Percentiles rank a stretch among this genome's conserved stretches.
phyloP scores from a whole-genome alignment of 1,284 basidiomycete genomes.

The Microbotryum lychnidis-dioicae region DNA sequence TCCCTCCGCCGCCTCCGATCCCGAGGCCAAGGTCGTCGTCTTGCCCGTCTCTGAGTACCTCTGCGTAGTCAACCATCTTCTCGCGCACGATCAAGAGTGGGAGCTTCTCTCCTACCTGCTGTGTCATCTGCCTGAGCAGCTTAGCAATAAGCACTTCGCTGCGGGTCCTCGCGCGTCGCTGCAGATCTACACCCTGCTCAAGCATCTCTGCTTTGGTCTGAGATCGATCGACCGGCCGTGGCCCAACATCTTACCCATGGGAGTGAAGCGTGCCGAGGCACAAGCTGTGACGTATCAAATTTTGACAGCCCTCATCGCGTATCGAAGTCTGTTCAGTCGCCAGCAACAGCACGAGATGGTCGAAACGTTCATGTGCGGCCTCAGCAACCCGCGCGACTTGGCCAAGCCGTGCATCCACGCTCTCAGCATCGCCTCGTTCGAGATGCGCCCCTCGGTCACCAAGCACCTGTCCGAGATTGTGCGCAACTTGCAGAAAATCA shows the following conservation, averaged over 20 bases:
- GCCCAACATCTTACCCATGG: slow-evolving; percentile 43
- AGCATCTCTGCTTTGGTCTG: slow-evolving; percentile 62
- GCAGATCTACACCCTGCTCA: slow-evolving; percentile 59
- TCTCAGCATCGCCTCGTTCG: slow-evolving; percentile 79
- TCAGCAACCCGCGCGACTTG: slow-evolving; percentile 66
- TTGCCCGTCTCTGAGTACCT: slow-evolving; percentile 77
- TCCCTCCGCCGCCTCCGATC: slow-evolving; percentile 39
- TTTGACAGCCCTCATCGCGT: slow-evolving; percentile 80
- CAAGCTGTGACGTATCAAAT: slow-evolving; percentile 82
- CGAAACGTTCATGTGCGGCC: slow-evolving; percentile 71
- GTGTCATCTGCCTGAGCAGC: slow-evolving; percentile 81
- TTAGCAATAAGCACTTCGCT: slow-evolving; percentile 93
- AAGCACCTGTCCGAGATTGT: slow-evolving; percentile 73
- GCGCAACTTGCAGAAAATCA: slow-evolving; percentile 83
- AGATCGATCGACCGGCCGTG: slow-evolving; percentile 50
- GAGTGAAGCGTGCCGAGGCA: slow-evolving; percentile 65
- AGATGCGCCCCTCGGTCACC: slow-evolving; percentile 74
- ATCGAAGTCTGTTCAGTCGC: slow-evolving; percentile 67
- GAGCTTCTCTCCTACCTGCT: slow-evolving; percentile 88
- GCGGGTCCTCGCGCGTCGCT: slow-evolving; percentile 73
- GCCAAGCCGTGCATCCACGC: slow-evolving; percentile 90
- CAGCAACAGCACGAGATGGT: slow-evolving; percentile 61
- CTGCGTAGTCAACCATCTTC: slow-evolving; percentile 55
- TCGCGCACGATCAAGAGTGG: slow-evolving; percentile 78
- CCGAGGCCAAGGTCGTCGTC: slow-evolving; percentile 44